Evolutionary conservation across 2,329 filamentous ascomycete genomes (phyloP).

Genomic region (Phyllosticta capitalensis): DNA sequence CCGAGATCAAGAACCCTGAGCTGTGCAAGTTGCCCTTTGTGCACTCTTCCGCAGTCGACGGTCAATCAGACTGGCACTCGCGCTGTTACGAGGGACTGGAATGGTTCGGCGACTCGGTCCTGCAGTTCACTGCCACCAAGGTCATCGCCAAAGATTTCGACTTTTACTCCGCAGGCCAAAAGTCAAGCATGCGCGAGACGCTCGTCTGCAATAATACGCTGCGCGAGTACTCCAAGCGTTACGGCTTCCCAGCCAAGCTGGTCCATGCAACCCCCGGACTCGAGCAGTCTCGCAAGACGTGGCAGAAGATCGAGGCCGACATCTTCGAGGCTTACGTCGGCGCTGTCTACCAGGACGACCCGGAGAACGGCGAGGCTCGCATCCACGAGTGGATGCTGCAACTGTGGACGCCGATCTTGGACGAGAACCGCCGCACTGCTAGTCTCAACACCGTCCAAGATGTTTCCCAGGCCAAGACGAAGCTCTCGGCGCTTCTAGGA

Average conservation of each 20-base stretch:
- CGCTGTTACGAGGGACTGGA: slow-evolving; percentile 69
- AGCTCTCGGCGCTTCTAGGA: slow-evolving; percentile 17
- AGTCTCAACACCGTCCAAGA: not conserved
- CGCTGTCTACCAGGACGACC: slow-evolving; percentile 47
- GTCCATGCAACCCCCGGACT: slow-evolving; percentile 33
- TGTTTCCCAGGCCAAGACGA: not conserved
- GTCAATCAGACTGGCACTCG: slow-evolving; percentile 17
- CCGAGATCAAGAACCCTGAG: slow-evolving; percentile 48
- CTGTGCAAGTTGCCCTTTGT: slow-evolving; percentile 58
- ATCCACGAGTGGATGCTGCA: slow-evolving; percentile 62
- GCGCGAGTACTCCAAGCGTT: slow-evolving; percentile 60
- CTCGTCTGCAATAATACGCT: slow-evolving; percentile 69
- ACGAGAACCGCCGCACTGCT: slow-evolving; percentile 30
- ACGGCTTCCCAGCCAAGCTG: slow-evolving; percentile 54
- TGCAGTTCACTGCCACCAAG: slow-evolving; percentile 66
- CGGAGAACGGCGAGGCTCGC: slow-evolving; percentile 48
- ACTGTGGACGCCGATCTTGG: slow-evolving; percentile 61
- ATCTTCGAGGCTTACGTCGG: slow-evolving; percentile 88
- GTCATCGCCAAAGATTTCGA: slow-evolving; percentile 65
- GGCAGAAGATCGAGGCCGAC: slow-evolving; percentile 68
- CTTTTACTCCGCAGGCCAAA: slow-evolving; percentile 45
- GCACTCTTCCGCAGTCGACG: slow-evolving; percentile 37
- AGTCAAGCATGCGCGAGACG: slow-evolving; percentile 66
- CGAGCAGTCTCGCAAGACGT: slow-evolving; percentile 15
- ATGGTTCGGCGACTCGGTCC: slow-evolving; percentile 79